A percentile compares a stretch with the other conserved stretches of the same genome.
These are phyloP conservation scores for Beauveria asiatica DNA, from an alignment of 2,329 filamentous ascomycete genomes.

Conservation along the genomic window DNA sequence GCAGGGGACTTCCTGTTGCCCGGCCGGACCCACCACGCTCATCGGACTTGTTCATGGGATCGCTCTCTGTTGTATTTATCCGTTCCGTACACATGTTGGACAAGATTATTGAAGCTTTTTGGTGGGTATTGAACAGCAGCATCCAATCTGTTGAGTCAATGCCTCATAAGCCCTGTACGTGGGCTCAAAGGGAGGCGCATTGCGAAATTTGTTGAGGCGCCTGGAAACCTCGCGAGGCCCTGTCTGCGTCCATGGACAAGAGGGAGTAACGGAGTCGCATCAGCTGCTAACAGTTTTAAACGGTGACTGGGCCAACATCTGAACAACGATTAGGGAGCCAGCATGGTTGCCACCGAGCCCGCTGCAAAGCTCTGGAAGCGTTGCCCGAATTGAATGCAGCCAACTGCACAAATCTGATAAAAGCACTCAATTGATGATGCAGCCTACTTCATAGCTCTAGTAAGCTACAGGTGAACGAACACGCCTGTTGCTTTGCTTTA, in stretches of 20 bases:
- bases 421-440: too few species aligned
- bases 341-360: too few species aligned
- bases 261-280: background rate
- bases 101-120: background rate
- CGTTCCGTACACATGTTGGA: background rate
- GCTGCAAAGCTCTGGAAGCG: too few species aligned
- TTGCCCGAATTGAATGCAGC: too few species aligned
- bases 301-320: background rate
- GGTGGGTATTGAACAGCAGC: background rate
- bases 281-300: background rate
- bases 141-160: background rate
- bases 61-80: background rate
- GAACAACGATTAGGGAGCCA: background rate
- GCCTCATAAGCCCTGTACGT: background rate
- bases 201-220: background rate
- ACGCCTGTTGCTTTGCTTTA: too few species aligned
- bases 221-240: background rate
- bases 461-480: too few species aligned
- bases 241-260: background rate
- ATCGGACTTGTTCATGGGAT: background rate
- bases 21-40: background rate
- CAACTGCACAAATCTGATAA: too few species aligned
- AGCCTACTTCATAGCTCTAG: too few species aligned
- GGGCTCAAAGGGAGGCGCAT: background rate
- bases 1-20: background rate